A percentile compares a stretch with the other conserved stretches of the same genome.
phyloP scores from a whole-genome alignment of 345 rosid genomes.

The Barbarea vulgaris region DNA sequence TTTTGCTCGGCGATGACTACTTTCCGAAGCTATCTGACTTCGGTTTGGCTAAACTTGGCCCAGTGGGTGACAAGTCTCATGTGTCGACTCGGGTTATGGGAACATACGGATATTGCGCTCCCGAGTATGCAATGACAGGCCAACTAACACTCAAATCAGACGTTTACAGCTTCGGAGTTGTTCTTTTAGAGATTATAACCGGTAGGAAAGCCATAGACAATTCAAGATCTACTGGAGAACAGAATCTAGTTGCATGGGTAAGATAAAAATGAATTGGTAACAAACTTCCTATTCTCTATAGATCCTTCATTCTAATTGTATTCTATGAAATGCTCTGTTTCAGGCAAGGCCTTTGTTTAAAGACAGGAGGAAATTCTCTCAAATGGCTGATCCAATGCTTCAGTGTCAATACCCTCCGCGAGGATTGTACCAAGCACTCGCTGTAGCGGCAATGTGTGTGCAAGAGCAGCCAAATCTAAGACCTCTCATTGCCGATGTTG shows the following conservation, averaged over 20 bases:
- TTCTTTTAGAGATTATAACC: conserved; percentile 85
- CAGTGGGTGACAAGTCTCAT: conserved; percentile 87
- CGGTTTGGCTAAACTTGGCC: conserved; percentile 91
- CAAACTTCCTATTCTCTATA: not conserved
- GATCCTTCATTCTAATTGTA: conserved; percentile 14
- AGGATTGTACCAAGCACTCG: conserved; percentile 92
- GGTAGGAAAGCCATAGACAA: conserved; percentile 86
- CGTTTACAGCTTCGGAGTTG: conserved; percentile 85
- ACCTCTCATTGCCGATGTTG: conserved; percentile 85
- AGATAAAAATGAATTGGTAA: conserved; percentile 8
- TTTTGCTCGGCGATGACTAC: conserved; percentile 72
- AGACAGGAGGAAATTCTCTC: conserved; percentile 75
- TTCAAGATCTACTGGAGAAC: conserved; percentile 68
- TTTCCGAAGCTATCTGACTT: conserved; percentile 90
- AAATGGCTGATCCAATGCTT: conserved; percentile 83
- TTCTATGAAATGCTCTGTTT: conserved; percentile 31
- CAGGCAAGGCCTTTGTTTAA: conserved; percentile 87
- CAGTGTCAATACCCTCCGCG: conserved; percentile 79
- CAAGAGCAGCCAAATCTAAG: conserved; percentile 87
- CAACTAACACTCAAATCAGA: conserved; percentile 86
- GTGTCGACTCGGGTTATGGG: conserved; percentile 97
- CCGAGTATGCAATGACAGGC: conserved; percentile 95
- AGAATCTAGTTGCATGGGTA: conserved; percentile 91
- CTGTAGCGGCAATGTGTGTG: conserved; percentile 92
- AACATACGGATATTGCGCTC: conserved; percentile 91